A percentile compares a stretch with the other conserved stretches of the same genome.
These are phyloP conservation scores for Talaromyces sp. DNA, from an alignment of 2,329 filamentous ascomycete genomes.

Conservation along the genomic window DNA sequence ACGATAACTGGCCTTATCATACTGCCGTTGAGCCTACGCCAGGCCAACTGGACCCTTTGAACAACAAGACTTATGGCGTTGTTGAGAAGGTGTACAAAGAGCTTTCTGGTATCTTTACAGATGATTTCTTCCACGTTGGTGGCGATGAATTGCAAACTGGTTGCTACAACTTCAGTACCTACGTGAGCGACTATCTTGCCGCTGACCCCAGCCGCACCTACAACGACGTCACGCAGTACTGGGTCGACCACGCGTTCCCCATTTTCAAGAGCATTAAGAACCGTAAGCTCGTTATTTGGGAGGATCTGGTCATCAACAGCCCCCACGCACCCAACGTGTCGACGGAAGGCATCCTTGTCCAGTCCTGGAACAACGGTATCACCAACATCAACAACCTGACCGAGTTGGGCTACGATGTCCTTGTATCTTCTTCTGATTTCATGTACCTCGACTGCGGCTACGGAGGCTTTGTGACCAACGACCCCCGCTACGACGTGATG, in stretches of 20 bases:
- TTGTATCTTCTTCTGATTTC: conserved; percentile 56
- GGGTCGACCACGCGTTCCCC: conserved; percentile 52
- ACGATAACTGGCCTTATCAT: conserved; percentile 53
- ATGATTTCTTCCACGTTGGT: conserved; percentile 56
- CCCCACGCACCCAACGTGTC: conserved; percentile 48
- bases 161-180: conserved; percentile 57
- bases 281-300: conserved; percentile 57
- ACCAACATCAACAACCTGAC: conserved; percentile 53
- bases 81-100: conserved; percentile 55
- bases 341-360: conserved; percentile 49
- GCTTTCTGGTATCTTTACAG: conserved; percentile 49
- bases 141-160: conserved; percentile 54
- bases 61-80: conserved; percentile 55
- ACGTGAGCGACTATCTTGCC: conserved; percentile 50
- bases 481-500: conserved; percentile 55
- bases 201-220: conserved; percentile 50
- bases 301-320: conserved; percentile 49
- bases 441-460: conserved; percentile 57
- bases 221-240: conserved; percentile 53
- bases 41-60: conserved; percentile 55
- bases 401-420: conserved; percentile 50
- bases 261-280: conserved; percentile 45
- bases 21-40: conserved; percentile 57
- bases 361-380: conserved; percentile 55
- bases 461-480: conserved; percentile 55